Evolutionary conservation across 805 yeast genomes (phyloP), one percentile per base, ranked within the genome.

Genomic region (Maudiozyma serrabonitensis): DNA sequence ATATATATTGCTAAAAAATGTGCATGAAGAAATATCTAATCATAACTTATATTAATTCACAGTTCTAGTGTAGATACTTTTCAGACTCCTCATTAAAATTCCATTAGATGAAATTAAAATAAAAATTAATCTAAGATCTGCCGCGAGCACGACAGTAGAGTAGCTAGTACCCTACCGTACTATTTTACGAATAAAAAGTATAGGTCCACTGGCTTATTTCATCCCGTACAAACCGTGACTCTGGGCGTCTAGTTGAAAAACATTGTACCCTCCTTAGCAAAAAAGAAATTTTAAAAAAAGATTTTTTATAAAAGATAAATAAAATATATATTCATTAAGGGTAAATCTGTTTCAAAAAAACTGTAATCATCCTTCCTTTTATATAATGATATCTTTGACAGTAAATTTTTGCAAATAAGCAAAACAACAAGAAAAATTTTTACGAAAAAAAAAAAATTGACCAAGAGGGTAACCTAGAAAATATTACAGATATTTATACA

Each of bases 111-210:
- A 21, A 39, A 23, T 28, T n/a, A 23, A 42, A 46, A 49, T 50
- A 54, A 53, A 71, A 60, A 59, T 79, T 70, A 50, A 69, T 86
- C 90, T 86, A 76, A 84, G 93, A 85, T 59, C 86, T 72, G 71
- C 85, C 93, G 93, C 93, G 90, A 86, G 95, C 95, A 86, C 95
- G 87, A 77, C 76, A 71, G 54, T 50, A 50, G 47, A 52, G 49
- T 43, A 52, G 40, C 54, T 40, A 53, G 54, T 54, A 49, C 49
- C 50, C 45, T 48, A 51, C 54, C 54, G 57, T 53, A 51, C 35
- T 42, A 31, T 35, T 42, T 42, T 41, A 38, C 18, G 34, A 47
- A 28, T 46, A 47, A 45, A 43, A 31, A 53, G 57, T 60, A 68
- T 58, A 61, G 62, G 64, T 58, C 63, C 68, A 67, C 58, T 52